Evolutionary conservation across 345 rosid species (phyloP).

Genomic region (Odontarrhena argentea): DNA sequence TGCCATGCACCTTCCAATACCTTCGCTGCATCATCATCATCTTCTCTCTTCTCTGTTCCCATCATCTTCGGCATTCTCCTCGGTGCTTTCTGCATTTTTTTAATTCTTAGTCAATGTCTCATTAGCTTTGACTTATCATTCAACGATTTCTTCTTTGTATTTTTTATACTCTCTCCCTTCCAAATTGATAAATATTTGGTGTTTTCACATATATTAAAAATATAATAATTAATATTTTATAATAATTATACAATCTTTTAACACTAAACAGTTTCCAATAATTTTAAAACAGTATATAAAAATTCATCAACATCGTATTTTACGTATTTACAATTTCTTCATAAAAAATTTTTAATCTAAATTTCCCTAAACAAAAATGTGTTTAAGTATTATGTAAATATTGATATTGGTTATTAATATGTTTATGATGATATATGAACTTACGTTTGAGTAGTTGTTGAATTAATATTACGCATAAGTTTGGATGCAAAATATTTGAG

Average conservation of each 20-base stretch:
- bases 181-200: too few relatives aligned
- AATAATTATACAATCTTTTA: too few relatives aligned
- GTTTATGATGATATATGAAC: not conserved
- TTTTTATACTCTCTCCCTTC: too few relatives aligned
- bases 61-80: slow-evolving; percentile 55
- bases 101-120: not conserved
- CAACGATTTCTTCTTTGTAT: not conserved
- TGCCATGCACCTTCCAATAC: slow-evolving; percentile 60
- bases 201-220: too few relatives aligned
- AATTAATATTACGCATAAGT: not conserved
- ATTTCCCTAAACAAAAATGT: not conserved
- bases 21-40: slow-evolving; percentile 27
- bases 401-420: not conserved
- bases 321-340: not conserved
- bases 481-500: not conserved
- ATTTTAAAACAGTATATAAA: too few relatives aligned
- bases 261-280: too few relatives aligned
- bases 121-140: not conserved
- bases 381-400: too few relatives aligned
- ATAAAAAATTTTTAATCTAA: not conserved
- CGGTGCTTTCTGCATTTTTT: slow-evolving; percentile 58
- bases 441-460: not conserved
- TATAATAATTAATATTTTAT: too few relatives aligned
- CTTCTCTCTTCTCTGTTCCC: slow-evolving; percentile 39
- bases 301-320: not conserved